phyloP scores from a whole-genome alignment of 176 grass and related monocot species.

The Avena atlantica region DNA sequence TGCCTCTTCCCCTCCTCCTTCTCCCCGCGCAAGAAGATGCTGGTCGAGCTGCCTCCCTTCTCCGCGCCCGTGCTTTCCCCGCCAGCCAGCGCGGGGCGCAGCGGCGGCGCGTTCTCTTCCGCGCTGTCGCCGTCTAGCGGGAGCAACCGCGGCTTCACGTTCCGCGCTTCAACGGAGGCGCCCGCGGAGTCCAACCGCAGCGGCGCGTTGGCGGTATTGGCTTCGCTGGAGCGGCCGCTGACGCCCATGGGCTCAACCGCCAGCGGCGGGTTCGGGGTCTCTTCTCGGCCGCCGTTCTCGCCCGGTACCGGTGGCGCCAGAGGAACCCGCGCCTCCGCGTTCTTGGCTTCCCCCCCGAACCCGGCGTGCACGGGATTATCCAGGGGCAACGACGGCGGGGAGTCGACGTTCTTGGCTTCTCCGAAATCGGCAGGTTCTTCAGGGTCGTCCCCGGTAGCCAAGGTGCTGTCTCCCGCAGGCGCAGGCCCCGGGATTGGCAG shows the following conservation, averaged over 20 bases:
- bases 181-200: not conserved
- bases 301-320: not conserved
- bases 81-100: not conserved
- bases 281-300: not conserved
- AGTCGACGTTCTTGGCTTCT: not conserved
- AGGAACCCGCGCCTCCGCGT: not conserved
- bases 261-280: not conserved
- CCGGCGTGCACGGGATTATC: not conserved
- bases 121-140: not conserved
- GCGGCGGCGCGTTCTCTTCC: not conserved
- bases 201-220: not conserved
- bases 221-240: constrained; percentile 4
- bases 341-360: not conserved
- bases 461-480: constrained; percentile 1
- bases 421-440: not conserved
- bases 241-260: not conserved
- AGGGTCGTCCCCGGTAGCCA: not conserved
- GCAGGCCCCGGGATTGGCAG: not conserved
- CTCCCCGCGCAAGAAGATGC: constrained; percentile 40
- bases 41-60: constrained; percentile 32
- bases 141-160: not conserved
- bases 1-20: constrained; percentile 37
- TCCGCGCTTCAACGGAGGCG: not conserved
- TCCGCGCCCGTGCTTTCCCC: not conserved
- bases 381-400: not conserved